phyloP scores from a whole-genome alignment of 306 rosid genomes.

The Nissolia schottii region DNA sequence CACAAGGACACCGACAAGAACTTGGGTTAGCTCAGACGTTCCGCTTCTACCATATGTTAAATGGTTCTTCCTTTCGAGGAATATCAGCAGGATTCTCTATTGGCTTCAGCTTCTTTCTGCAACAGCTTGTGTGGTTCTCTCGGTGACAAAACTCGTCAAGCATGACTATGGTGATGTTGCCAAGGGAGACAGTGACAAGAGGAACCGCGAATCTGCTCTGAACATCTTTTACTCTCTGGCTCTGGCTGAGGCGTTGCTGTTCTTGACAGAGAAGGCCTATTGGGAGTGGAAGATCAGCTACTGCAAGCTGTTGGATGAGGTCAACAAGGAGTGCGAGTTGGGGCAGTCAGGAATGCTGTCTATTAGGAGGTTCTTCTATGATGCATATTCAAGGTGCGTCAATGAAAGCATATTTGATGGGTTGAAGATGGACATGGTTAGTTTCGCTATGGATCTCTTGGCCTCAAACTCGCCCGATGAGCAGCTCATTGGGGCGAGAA shows the following conservation, averaged over 20 bases:
- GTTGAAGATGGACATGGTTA: conserved; percentile 88
- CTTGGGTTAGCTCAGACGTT: conserved; percentile 73
- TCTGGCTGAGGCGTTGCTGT: conserved; percentile 82
- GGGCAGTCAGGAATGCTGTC: conserved; percentile 68
- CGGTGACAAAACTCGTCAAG: conserved; percentile 55
- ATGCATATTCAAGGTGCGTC: conserved; percentile 86
- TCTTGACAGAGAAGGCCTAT: conserved; percentile 73
- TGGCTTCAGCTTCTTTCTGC: conserved; percentile 98
- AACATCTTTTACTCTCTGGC: conserved; percentile 75
- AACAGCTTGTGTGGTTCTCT: conserved; percentile 70
- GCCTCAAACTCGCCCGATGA: conserved; percentile 79
- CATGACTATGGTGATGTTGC: conserved; percentile 67
- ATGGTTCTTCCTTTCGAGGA: conserved; percentile 63
- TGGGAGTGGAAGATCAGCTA: conserved; percentile 77
- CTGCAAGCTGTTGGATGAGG: conserved; percentile 63
- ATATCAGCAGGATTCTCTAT: conserved; percentile 76
- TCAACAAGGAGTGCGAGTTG: conserved; percentile 61
- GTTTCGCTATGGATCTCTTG: conserved; percentile 77
- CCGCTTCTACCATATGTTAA: conserved; percentile 72
- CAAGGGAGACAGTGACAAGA: conserved; percentile 80
- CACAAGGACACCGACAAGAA: conserved; percentile 52
- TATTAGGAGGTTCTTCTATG: conserved; percentile 77
- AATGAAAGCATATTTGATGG: conserved; percentile 91
- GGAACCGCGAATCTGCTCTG: conserved; percentile 68
- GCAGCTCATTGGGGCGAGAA: conserved; percentile 77